Conservation (phyloP, 768 basidiomycete genomes). For the Hebeloma cylindrosporum region DNA sequence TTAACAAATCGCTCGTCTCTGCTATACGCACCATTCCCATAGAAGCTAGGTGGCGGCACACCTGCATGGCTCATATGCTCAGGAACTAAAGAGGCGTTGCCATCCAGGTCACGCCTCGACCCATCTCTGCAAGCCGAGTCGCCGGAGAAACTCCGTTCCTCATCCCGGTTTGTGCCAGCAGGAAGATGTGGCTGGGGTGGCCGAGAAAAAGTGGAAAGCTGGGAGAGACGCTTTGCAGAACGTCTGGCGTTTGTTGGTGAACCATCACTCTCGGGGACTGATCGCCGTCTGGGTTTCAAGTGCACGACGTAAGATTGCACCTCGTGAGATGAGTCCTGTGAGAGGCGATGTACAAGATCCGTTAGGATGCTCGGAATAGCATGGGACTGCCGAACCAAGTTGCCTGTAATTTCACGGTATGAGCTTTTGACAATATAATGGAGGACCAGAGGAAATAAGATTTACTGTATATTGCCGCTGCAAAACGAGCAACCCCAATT, state of each 20-base stretch:
- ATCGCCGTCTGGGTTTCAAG: conserved; percentile 19
- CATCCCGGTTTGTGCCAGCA: neutral
- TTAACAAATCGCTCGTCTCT: too few species aligned
- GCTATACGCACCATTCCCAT: too few species aligned
- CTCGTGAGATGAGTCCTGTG: conserved; percentile 57
- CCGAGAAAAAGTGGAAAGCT: conserved; percentile 37
- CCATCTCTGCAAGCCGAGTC: neutral
- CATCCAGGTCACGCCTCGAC: neutral
- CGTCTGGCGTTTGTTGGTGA: conserved; percentile 15
- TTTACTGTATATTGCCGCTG: conserved; percentile 58
- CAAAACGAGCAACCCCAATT: conserved; percentile 79
- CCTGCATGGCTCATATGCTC: neutral
- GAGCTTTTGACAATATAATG: conserved; percentile 8
- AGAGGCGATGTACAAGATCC: conserved; percentile 46
- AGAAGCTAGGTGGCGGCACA: too few species aligned
- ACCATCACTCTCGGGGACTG: conserved; percentile 8
- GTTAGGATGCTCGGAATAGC: conserved; percentile 35
- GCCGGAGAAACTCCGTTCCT: neutral
- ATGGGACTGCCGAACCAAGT: conserved; percentile 26
- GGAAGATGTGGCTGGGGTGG: conserved; percentile 27
- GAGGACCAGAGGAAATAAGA: conserved; percentile 14
- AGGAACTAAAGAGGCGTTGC: neutral
- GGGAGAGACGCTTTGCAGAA: conserved; percentile 10
- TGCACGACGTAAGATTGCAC: conserved; percentile 59
- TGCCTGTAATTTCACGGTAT: conserved; percentile 26